Evolutionary conservation across 495 filamentous ascomycete species (phyloP).

Genomic region (Tuber calosporum): DNA sequence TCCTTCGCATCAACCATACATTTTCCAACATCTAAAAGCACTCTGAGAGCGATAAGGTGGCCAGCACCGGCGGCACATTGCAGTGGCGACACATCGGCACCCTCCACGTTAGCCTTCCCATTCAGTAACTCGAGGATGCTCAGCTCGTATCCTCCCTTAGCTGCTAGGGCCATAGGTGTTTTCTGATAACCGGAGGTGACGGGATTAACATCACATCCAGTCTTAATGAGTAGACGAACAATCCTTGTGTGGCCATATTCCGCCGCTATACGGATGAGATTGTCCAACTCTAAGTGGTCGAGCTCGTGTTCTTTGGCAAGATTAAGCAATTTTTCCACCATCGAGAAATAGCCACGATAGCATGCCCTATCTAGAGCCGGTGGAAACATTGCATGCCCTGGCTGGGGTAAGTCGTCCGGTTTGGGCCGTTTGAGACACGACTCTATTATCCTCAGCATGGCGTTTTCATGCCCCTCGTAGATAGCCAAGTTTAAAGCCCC

Average conservation of each 20-base stretch:
- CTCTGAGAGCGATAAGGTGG: conserved; percentile 2
- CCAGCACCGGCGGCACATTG: neutral
- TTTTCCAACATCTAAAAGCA: neutral
- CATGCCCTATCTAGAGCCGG: neutral
- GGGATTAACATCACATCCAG: neutral
- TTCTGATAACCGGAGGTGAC: conserved; percentile 1
- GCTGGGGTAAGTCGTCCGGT: neutral
- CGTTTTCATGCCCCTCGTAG: conserved; percentile 1
- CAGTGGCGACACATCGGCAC: neutral
- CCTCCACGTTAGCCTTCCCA: conserved; percentile 1
- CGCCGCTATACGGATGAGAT: neutral
- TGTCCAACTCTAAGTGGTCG: neutral
- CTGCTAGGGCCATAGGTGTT: neutral
- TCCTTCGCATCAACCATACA: neutral
- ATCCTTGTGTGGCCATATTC: conserved; percentile 2
- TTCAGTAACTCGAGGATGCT: conserved; percentile 1
- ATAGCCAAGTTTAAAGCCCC: neutral
- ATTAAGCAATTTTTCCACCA: conserved; percentile 4
- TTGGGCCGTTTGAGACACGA: neutral
- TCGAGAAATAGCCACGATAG: neutral
- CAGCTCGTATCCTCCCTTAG: neutral
- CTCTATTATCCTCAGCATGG: neutral
- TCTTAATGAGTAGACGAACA: neutral
- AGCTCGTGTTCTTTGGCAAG: neutral
- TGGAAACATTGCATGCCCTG: neutral